Conservation (phyloP, 768 basidiomycete species). For the Russula sp. region DNA sequence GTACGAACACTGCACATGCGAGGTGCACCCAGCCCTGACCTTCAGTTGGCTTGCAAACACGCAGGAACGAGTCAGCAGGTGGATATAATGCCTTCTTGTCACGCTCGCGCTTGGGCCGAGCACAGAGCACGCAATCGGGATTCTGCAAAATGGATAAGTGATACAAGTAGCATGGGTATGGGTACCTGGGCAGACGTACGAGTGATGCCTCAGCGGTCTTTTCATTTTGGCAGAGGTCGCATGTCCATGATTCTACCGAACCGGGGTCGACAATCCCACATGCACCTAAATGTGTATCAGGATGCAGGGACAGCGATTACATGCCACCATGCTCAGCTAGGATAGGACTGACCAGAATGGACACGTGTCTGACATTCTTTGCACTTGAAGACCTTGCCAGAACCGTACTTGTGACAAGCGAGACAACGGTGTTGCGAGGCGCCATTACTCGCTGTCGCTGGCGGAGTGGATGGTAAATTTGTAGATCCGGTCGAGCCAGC, state of each 20-base stretch:
- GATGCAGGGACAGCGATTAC: background rate
- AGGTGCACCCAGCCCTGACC: slow-evolving; percentile 91
- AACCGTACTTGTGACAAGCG: slow-evolving; percentile 68
- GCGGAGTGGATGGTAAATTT: slow-evolving; percentile 63
- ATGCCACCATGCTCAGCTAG: background rate
- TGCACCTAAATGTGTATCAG: slow-evolving; percentile 37
- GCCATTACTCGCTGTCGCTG: slow-evolving; percentile 34
- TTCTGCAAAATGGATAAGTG: slow-evolving; percentile 40
- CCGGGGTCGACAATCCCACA: slow-evolving; percentile 63
- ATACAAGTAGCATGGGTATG: background rate
- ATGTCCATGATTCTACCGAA: slow-evolving; percentile 68
- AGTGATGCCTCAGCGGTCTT: slow-evolving; percentile 75
- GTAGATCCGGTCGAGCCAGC: too few relatives aligned
- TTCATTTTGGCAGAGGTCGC: slow-evolving; percentile 83
- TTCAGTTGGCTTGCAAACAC: slow-evolving; percentile 85
- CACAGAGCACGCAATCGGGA: slow-evolving; percentile 78
- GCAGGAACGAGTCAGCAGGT: slow-evolving; percentile 55
- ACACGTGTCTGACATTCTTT: slow-evolving; percentile 69
- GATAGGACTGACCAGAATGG: slow-evolving; percentile 58
- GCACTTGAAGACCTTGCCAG: slow-evolving; percentile 77
- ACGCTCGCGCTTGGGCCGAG: slow-evolving; percentile 46
- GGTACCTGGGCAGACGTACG: slow-evolving; percentile 36
- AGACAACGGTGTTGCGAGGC: slow-evolving; percentile 64
- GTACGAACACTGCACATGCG: slow-evolving; percentile 80
- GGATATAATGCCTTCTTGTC: slow-evolving; percentile 40